Base-by-base conservation (phyloP, 75 land plant species). In the Cupressus sempervirens region DNA sequence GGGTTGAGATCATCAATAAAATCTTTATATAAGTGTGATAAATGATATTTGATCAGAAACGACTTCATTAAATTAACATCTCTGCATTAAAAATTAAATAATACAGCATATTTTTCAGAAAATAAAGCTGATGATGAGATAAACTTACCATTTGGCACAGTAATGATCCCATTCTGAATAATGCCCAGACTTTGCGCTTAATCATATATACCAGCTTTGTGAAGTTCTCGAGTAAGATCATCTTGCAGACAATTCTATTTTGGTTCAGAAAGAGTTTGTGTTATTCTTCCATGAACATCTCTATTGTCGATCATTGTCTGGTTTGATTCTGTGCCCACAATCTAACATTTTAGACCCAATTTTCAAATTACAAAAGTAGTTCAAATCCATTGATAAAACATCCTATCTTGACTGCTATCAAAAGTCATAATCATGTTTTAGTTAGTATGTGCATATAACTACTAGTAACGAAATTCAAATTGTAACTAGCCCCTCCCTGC, bases 401-500 rank as follows among this genome's bases (percentile, higher is more conserved):
- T 20, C 20, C 45, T 45, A 45, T 23, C n/a, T 43, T 38, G 38
- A 3, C 43, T 38, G 46, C 26, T 4, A 43, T 26, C 50, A 45
- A 2, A 43, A 70, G 32, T 11, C 32, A 45, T 79, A n/a, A n/a
- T 79, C 46, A 79, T 79, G 2, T 23, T n/a, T 1, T 0, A 45
- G n/a, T 41, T 0, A 79, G 29, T 41, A 45, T 12, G 9, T 23
- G 13, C 41, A 26, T 26, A 20, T 10, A 15, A 41, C 23, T 56
- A 56, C 7, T 4, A 8, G 80, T 38, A 15, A 10, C 7, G 20
- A 35, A 38, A 76, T 38, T 98, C 99, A 48, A 98, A 98, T 30
- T 96, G 90, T 54, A 98, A 91, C 83, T 98, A 98, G 2, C 99
- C 99, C 81, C 96, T 67, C 12, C 99, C 99, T 0, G 98, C 93